Evolutionary conservation across 176 grass and related monocot genomes (phyloP), one percentile per base, ranked within the genome.

Genomic region (Thalia dealbata): DNA sequence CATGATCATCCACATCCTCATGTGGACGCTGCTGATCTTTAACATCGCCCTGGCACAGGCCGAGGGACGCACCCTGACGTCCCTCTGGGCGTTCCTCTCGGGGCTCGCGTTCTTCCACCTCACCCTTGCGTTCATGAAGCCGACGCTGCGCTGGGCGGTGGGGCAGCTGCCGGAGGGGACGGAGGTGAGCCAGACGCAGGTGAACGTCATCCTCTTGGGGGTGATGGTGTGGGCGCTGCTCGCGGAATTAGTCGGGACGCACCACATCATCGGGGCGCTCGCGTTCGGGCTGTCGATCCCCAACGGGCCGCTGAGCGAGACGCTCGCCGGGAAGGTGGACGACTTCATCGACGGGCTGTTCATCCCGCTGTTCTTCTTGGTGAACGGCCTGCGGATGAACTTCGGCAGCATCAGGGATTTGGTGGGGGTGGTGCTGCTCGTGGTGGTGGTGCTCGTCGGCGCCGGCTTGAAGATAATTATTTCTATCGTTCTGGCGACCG

Each of bases 251-350:
- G 84, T 96, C 62, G 92, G 92, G 0, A 96, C 87, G 71, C 92
- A 96, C 78, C 70, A 83, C 32, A 96, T 91, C 82, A 91, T 96
- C 52, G 88, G 92, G 1, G 92, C 81, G 3, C 91, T 96, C 70
- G 92, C 91, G 6, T 96, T 96, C 71, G 88, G 92, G 1, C 65
- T 96, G 0, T 80, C 76, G 2, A 84, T 96, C 61, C 88, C 92
- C 26, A 91, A 91, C 64, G 92, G 92, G 0, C 65, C 55, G 28
- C 88, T 96, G 77, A 84, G 88, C 0, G 81, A 76, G 0, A 23
- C 78, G 0, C 77, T 96, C 9, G 91, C 83, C 27, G 91, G 88
- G 73, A 19, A 83, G 0, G 76, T 96, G 6, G 92, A 96, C 83
- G 92, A 96, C 82, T 79, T 96, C 2, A 83, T 96, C 7, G 77